Base-by-base conservation (phyloP, 768 basidiomycete genomes). In the Podaxis carcinomalis region DNA sequence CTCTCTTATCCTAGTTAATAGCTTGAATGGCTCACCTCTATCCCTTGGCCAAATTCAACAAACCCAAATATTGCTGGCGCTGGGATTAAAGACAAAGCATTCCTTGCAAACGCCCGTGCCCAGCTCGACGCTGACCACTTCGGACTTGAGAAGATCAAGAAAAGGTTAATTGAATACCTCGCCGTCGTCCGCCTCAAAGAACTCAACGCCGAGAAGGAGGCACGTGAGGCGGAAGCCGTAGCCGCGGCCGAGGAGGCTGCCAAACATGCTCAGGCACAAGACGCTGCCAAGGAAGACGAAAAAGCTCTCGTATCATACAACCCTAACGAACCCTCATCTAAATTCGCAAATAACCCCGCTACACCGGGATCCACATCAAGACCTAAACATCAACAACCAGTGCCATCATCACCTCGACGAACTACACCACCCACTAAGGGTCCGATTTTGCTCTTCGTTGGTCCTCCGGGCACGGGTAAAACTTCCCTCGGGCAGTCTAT, bases 41-140 rank as follows among this genome's bases (percentile, higher is more conserved):
- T 96, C 16, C 95, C 95, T 0, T 98, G 95, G 95, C 82, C 88
- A 0, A 83, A 82, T 62, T 75, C 80, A 1, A 65, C 68, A n/a
- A 65, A 61, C 52, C 63, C 62, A 50, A 68, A 65, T 37, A 59
- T 25, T 61, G 60, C 56, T 5, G 49, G 66, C 11, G 23, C 69
- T 23, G 55, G 62, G 5, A 70, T 89, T 44, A 75, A 76, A 61
- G 81, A 85, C 64, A 76, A 75, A 25, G 75, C 81, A 3, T 92
- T 92, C 77, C 79, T 93, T 27, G 62, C 79, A 28, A 82, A 80
- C 39, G 93, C 95, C 27, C 86, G 90, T 23, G 77, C 77, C 21
- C 93, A 92, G 69, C 84, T 98, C 7, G 94, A 98, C 66, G 80
- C 85, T 11, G 95, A 96, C 62, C 95, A 98, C 71, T 96, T 88